Conservation (phyloP, 306 rosid genomes). For the Canavalia ensiformis region DNA sequence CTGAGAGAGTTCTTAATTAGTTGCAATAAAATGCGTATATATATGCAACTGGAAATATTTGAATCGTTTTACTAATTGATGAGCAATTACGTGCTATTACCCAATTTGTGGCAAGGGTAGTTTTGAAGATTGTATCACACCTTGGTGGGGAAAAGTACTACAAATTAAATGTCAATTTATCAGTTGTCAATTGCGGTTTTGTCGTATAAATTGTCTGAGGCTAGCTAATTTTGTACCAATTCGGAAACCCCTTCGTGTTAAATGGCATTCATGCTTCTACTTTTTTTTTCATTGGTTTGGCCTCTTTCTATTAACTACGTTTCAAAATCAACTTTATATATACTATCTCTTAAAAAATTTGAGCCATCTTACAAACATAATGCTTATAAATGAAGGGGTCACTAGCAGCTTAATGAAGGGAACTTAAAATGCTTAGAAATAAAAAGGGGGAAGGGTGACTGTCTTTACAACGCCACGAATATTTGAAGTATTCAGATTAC, state of each 20-base stretch:
- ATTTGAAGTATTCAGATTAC: slow-evolving; percentile 48
- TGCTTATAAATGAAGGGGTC: background rate
- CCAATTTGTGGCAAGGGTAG: background rate
- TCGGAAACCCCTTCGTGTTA: background rate
- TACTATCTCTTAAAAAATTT: background rate
- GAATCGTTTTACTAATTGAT: background rate
- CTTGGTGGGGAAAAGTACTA: background rate
- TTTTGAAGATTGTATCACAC: no score
- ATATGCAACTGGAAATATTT: background rate
- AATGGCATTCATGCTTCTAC: background rate
- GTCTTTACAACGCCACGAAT: slow-evolving; percentile 43
- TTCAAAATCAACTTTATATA: background rate
- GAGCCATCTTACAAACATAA: background rate
- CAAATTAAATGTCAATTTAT: background rate
- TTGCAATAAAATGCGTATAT: no score
- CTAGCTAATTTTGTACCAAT: background rate
- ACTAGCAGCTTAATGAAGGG: background rate
- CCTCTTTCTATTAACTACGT: background rate
- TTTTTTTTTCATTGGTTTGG: background rate
- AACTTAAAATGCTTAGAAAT: slow-evolving; percentile 8
- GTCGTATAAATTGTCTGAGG: background rate
- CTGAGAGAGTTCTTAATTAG: no score
- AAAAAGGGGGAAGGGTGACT: background rate
- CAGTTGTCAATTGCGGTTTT: background rate
- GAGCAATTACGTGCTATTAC: background rate